A percentile compares a stretch with the other conserved stretches of the same genome.
phyloP scores from a whole-genome alignment of 2,329 filamentous ascomycete species.

The Chlorencoelia australis region DNA sequence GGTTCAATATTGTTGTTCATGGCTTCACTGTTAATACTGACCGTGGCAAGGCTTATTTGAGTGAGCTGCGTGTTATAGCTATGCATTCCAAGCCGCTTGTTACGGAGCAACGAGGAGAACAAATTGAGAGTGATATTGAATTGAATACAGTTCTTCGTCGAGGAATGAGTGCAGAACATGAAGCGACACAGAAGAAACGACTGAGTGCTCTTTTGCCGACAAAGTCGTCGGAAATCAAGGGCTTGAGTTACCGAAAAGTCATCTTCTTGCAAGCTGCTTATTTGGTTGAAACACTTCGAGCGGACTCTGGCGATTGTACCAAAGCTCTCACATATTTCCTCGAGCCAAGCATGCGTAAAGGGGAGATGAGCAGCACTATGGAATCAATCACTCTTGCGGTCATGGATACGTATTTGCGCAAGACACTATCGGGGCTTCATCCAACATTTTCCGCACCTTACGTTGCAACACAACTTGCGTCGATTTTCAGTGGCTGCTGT shows the following conservation, averaged over 20 bases:
- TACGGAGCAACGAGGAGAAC: conserved; percentile 77
- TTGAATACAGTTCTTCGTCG: conserved; percentile 87
- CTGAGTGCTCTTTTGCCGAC: conserved; percentile 65
- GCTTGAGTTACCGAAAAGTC: conserved; percentile 77
- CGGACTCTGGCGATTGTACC: conserved; percentile 79
- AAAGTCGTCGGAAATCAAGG: conserved; percentile 68
- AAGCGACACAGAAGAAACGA: conserved; percentile 69
- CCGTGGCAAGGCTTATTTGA: conserved; percentile 59
- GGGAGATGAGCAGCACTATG: conserved; percentile 55
- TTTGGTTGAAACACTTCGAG: conserved; percentile 79
- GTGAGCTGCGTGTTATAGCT: conserved; percentile 75
- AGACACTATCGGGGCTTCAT: conserved; percentile 60
- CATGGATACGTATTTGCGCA: conserved; percentile 68
- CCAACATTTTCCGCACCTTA: conserved; percentile 83
- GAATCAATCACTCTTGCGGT: conserved; percentile 56
- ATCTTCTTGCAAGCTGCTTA: conserved; percentile 89
- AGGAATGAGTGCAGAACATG: conserved; percentile 71
- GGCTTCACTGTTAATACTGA: conserved; percentile 72
- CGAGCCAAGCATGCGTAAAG: conserved; percentile 70
- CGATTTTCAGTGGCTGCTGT: conserved; percentile 80
- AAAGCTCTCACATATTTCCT: conserved; percentile 86
- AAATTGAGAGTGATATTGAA: conserved; percentile 92
- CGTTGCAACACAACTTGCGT: conserved; percentile 77
- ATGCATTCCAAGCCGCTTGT: conserved; percentile 81
- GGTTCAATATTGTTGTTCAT: conserved; percentile 97